phyloP scores from a whole-genome alignment of 495 filamentous ascomycete species.

The Trichocladium uniseriatum region DNA sequence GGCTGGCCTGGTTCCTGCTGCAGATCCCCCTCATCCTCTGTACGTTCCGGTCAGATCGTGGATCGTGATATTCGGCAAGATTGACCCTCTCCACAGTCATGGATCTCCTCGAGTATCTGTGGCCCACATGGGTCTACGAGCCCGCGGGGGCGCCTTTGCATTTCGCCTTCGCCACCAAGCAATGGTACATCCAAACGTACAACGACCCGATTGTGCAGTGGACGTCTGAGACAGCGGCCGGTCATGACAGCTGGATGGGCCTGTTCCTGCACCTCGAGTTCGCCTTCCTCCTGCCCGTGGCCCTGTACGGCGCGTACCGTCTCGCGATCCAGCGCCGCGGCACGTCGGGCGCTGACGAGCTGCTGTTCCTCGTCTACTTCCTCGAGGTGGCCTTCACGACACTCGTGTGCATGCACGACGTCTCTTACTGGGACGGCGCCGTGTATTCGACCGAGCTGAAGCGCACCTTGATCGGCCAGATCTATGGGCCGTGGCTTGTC shows the following conservation, averaged over 20 bases:
- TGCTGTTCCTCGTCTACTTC: constrained; percentile 61
- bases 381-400: constrained; percentile 66
- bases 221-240: constrained; percentile 34
- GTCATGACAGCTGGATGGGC: constrained; percentile 53
- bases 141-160: constrained; percentile 31
- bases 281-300: constrained; percentile 58
- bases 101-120: constrained; percentile 53
- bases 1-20: constrained; percentile 60
- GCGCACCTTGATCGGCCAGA: constrained; percentile 37
- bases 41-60: constrained; percentile 32
- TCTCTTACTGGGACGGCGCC: constrained; percentile 40
- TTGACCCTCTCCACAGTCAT: constrained; percentile 36
- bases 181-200: constrained; percentile 58
- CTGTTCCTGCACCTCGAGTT: constrained; percentile 61
- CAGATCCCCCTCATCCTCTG: constrained; percentile 60
- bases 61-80: too few species aligned
- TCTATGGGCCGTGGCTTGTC: constrained; percentile 65
- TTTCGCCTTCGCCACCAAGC: constrained; percentile 43
- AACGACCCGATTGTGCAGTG: constrained; percentile 67
- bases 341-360: constrained; percentile 42
- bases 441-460: constrained; percentile 44
- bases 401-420: constrained; percentile 50
- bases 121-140: constrained; percentile 47
- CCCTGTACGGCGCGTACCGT: constrained; percentile 45
- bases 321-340: constrained; percentile 19